Base-by-base conservation (phyloP, 768 basidiomycete genomes). In the Naganishia vaughanmartiniae region DNA sequence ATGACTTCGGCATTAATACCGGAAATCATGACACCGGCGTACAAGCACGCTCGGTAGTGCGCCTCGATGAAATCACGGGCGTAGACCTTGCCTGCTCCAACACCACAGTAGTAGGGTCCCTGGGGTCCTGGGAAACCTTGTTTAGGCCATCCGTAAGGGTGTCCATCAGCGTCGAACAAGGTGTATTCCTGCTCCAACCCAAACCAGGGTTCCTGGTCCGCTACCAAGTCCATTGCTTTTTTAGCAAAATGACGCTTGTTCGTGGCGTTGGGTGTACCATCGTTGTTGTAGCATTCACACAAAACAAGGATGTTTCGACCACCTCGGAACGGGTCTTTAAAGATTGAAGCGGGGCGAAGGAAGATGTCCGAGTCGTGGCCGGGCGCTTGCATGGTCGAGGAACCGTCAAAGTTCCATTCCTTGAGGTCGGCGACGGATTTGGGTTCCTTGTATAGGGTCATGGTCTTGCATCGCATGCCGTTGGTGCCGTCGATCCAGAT, bases 1-100 rank as follows among this genome's bases (percentile, higher is more conserved):
- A 98, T 98, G 72, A 98, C 95, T 84, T 98, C 96, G 72, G 95
- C 95, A 82, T 98, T 99, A 85, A 99, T 97, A 80, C 96, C 96
- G 75, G 91, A 93, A 84, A 98, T 98, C 85, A 93, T 93, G 84
- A 99, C 87, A 75, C 93, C 94, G 68, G 93, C 84, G 81, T 95
- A 94, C 66, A 95, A 87, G 82, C 94, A 96, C 51, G 79, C 79
- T 51, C 80, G 77, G 85, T 98, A 98, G 85, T 99, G 96, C 45
- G 96, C 96, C 84, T 99, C 96, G 78, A 99, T 90, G 78, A 98
- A 87, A 84, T 99, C 96, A 83, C 96, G 93, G 73, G 92, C 95
- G 79, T 96, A 94, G 74, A 98, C 96, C 83, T 92, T 94, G 83
- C 95, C 94, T 70, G 95, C 90, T 90, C 95, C 95, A 82, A 94